Conservation (phyloP, 1,284 basidiomycete genomes). For the Bjerkandera adusta region DNA sequence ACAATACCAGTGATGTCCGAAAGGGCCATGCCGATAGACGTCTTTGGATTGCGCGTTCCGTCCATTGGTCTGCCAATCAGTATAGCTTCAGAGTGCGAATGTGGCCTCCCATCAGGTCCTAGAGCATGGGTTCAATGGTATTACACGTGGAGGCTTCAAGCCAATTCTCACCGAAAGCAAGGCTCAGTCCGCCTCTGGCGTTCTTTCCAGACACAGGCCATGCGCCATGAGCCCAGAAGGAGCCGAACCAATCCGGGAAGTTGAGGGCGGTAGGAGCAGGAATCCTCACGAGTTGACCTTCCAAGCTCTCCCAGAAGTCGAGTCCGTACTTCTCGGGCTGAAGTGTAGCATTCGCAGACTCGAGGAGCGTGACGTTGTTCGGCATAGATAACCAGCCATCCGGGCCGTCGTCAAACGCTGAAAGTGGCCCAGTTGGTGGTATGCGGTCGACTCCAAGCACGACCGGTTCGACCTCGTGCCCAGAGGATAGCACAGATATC, state of each 20-base stretch:
- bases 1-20: conserved; percentile 58
- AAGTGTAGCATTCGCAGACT: conserved; percentile 44
- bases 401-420: conserved; percentile 46
- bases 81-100: conserved; percentile 58
- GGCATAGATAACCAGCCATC: conserved; percentile 58
- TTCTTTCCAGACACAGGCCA: conserved; percentile 60
- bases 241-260: conserved; percentile 53
- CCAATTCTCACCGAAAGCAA: conserved; percentile 44
- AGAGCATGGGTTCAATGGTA: conserved; percentile 4
- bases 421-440: conserved; percentile 51
- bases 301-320: conserved; percentile 66
- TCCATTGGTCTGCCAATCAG: conserved; percentile 56
- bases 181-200: conserved; percentile 52
- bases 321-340: conserved; percentile 51
- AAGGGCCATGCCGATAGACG: conserved; percentile 45
- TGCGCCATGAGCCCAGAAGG: conserved; percentile 59
- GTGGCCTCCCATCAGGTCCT: conserved; percentile 48
- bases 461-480: conserved; percentile 44
- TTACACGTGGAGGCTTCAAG: conserved; percentile 3
- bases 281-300: conserved; percentile 58
- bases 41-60: conserved; percentile 48
- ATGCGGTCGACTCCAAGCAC: conserved; percentile 54
- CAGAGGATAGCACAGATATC: conserved; percentile 44
- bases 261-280: conserved; percentile 45
- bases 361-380: conserved; percentile 50